A percentile compares a stretch with the other conserved stretches of the same genome.
Evolutionary conservation across 768 basidiomycete genomes (phyloP).

Genomic region (Chiua virens): DNA sequence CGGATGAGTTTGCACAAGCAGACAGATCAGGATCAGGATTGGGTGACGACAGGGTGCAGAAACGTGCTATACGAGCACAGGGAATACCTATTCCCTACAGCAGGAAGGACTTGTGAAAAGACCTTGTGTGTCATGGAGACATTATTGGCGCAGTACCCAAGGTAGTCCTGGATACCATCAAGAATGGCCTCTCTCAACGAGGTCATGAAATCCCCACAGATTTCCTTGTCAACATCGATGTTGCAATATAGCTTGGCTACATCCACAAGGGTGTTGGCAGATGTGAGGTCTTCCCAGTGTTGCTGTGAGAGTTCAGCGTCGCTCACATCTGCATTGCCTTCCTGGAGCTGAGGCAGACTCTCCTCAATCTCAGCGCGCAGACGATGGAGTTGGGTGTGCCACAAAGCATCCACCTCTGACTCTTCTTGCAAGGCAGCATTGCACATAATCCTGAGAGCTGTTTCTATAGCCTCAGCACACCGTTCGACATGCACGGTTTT

Average conservation of each 20-base stretch:
- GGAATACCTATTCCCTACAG: no score
- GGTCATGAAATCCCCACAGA: slow-evolving; percentile 76
- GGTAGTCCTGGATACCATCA: slow-evolving; percentile 66
- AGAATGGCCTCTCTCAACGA: slow-evolving; percentile 60
- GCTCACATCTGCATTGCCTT: slow-evolving; percentile 38
- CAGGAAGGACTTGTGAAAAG: no score
- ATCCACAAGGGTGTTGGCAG: no score
- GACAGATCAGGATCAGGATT: no score
- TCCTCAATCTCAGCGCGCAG: slow-evolving; percentile 41
- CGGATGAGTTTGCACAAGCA: no score
- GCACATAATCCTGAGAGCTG: no score
- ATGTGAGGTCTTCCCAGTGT: slow-evolving; percentile 95
- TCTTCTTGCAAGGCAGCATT: slow-evolving; percentile 37
- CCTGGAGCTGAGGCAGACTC: slow-evolving; percentile 37
- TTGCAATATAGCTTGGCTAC: slow-evolving; percentile 89
- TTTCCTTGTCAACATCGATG: slow-evolving; percentile 74
- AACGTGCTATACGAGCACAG: no score
- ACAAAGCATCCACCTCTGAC: slow-evolving; percentile 39
- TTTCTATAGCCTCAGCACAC: slow-evolving; percentile 50
- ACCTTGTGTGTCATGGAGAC: no score
- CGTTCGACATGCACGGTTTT: slow-evolving; percentile 56
- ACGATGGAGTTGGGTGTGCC: slow-evolving; percentile 39
- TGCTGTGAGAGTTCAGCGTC: slow-evolving; percentile 47
- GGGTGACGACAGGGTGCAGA: no score
- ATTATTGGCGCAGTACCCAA: no score